Evolutionary conservation across 148 eudicot genomes (phyloP), one percentile per base, ranked within the genome.

Genomic region (Diospyros lotus): DNA sequence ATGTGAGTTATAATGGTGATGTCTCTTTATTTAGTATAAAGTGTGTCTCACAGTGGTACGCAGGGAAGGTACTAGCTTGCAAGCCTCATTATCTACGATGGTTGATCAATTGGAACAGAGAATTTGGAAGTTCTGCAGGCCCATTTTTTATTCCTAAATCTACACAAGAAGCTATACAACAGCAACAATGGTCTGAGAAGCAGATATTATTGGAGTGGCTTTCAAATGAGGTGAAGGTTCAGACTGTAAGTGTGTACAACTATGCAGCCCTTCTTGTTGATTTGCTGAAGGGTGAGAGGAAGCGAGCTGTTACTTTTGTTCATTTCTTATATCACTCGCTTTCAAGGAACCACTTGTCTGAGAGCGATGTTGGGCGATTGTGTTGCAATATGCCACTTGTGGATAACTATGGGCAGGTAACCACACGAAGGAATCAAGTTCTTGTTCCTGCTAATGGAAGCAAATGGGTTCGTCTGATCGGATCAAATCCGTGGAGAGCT

Each of bases 391-490:
- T 91, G 87, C 93, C 91, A 45, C 28, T 28, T 28, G 28, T 28
- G 28, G 28, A 28, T 28, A 28, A 28, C 28, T 28, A 28, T 28
- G 28, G 28, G 28, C 28, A 28, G 28, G 28, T 28, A 28, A 28
- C 28, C 28, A 28, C 28, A 28, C 28, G 28, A 71, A 89, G 28
- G 28, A 28, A 28, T 28, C 28, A 28, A 28, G 28, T 28, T 28
- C 28, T 28, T 28, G 28, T 28, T 28, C 28, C 28, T 28, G 28
- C 28, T 28, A 28, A 28, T 28, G 28, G 28, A 28, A 28, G 96
- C 85, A 82, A 80, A 61, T 91, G 93, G 93, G 80, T 84, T 3
- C 80, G 81, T 53, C 72, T 91, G 60, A 68, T 87, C n/a, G 88
- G 89, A 63, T 83, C 88, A 42, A 86, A 87, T 79, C 86, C 86